These are phyloP conservation scores for Trichomonas tenax DNA, from an alignment of 208 protist species.

Conservation along the genomic window DNA sequence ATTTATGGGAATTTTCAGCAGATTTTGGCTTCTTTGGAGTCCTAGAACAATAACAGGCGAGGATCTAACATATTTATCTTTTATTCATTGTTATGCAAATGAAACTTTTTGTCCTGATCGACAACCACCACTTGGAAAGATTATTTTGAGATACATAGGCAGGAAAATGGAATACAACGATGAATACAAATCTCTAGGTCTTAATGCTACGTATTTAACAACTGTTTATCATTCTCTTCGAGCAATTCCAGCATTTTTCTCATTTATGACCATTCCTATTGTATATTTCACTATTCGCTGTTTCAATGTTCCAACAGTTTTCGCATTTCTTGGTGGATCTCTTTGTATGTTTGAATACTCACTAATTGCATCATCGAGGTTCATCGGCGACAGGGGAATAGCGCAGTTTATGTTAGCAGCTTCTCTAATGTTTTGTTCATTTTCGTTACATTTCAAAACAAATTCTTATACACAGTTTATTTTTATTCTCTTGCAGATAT, in stretches of 20 bases:
- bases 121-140: neutral
- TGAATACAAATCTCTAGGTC: neutral
- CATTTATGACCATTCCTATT: neutral
- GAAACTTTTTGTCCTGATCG: neutral
- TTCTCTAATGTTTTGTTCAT: neutral
- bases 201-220: neutral
- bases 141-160: neutral
- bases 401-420: neutral
- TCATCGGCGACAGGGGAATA: neutral
- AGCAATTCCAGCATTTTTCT: slow-evolving; percentile 10
- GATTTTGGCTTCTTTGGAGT: slow-evolving; percentile 1
- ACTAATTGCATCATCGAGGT: neutral
- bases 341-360: neutral
- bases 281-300: neutral
- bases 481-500: neutral
- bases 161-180: neutral
- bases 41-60: neutral
- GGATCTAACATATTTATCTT: neutral
- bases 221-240: neutral
- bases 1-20: neutral
- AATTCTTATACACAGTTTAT: too few relatives aligned
- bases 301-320: neutral
- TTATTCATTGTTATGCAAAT: neutral
- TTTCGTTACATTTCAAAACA: neutral
- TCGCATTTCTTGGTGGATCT: neutral